Conservation (phyloP, 2,329 filamentous ascomycete species). For the Neurospora sp. region DNA sequence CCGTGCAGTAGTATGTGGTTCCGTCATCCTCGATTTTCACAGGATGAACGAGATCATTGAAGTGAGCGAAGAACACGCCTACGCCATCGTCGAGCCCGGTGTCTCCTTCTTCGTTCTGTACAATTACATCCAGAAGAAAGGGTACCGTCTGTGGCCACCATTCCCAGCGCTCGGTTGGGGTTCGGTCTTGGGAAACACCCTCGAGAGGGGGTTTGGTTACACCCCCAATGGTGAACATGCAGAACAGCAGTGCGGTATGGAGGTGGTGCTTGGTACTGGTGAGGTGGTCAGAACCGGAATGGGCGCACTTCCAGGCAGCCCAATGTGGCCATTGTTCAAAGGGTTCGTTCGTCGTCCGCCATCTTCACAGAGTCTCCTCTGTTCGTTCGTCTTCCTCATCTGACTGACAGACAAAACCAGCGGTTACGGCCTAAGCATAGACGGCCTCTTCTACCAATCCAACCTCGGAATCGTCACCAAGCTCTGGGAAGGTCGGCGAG, state of each 20-base stretch:
- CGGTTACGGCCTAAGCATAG: not conserved
- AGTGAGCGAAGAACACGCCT: conserved; percentile 30
- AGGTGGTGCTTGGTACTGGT: conserved; percentile 33
- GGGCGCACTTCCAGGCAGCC: conserved; percentile 15
- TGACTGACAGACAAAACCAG: not conserved
- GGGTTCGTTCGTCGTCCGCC: not conserved
- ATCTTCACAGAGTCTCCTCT: not conserved
- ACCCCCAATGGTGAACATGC: conserved; percentile 29
- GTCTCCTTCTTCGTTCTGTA: conserved; percentile 35
- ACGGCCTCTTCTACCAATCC: not conserved
- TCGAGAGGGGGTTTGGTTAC: conserved; percentile 34
- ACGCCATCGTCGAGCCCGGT: conserved; percentile 34
- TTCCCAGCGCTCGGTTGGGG: conserved; percentile 36
- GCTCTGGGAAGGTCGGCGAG: not conserved
- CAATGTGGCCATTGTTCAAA: not conserved
- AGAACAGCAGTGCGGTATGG: conserved; percentile 33
- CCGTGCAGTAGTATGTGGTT: too few species aligned
- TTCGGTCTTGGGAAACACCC: conserved; percentile 30
- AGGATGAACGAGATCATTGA: conserved; percentile 25
- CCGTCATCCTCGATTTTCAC: too few species aligned
- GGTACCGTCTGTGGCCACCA: conserved; percentile 33
- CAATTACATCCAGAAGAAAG: conserved; percentile 23
- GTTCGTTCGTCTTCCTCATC: not conserved
- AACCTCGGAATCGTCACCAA: conserved; percentile 6
- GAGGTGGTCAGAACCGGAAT: conserved; percentile 34